Conservation (phyloP, 2,329 filamentous ascomycete species). For the Colletotrichum sp. region DNA sequence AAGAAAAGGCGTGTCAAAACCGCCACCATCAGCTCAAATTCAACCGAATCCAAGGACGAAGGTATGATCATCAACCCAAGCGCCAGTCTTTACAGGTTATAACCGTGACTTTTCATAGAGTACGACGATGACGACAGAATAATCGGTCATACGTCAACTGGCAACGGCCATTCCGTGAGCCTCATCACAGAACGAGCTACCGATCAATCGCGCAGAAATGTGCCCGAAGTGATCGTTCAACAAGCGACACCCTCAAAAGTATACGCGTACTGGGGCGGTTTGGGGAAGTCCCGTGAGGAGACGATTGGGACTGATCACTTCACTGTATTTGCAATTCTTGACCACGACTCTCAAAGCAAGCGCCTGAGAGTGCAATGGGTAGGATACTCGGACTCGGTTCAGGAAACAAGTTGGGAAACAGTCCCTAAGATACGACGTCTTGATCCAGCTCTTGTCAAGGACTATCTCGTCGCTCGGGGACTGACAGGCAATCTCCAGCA, state of each 20-base stretch:
- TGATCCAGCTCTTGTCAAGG: not conserved
- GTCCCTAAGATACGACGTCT: not conserved
- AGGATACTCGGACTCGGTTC: not conserved
- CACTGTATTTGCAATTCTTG: not conserved
- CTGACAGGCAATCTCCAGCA: not conserved
- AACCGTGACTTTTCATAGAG: not conserved
- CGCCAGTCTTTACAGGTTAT: not conserved
- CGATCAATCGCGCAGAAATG: not conserved
- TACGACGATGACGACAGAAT: not conserved
- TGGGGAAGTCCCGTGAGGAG: not conserved
- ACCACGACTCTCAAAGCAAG: not conserved
- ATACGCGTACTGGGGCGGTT: not conserved
- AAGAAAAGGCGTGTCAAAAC: not conserved
- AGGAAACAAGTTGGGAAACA: not conserved
- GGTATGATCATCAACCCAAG: not conserved
- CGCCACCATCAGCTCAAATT: not conserved
- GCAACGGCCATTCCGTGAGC: not conserved
- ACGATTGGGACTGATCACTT: not conserved
- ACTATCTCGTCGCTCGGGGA: not conserved
- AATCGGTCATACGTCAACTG: not conserved
- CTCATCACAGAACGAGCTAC: not conserved
- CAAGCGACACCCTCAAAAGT: not conserved
- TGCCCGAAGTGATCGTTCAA: not conserved
- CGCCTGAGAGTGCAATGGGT: not conserved
- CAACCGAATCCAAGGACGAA: not conserved